Conservation (phyloP, 202 grass and related monocot genomes). For the Panicum virgatum region DNA sequence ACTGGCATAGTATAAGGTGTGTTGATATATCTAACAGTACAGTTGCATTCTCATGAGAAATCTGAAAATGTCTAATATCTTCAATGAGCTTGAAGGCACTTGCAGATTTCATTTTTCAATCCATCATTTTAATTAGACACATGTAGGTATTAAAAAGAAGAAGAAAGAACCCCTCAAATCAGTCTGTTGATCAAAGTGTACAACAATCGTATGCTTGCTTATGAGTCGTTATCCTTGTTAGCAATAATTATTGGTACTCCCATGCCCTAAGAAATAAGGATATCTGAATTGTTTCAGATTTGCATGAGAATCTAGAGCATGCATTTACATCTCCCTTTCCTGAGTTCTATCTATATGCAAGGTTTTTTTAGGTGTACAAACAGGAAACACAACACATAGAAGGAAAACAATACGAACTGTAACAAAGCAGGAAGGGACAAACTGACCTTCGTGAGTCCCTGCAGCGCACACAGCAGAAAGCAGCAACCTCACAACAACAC, state of each 20-base stretch:
- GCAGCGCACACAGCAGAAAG: too few species aligned
- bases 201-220: neutral
- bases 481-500: too few species aligned
- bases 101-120: too few species aligned
- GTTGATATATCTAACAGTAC: neutral
- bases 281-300: neutral
- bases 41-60: neutral
- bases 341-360: neutral
- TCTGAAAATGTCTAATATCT: too few species aligned
- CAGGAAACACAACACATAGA: too few species aligned
- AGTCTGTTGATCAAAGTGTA: conserved; percentile 8
- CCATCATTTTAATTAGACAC: too few species aligned
- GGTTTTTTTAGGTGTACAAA: too few species aligned
- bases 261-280: neutral
- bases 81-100: too few species aligned
- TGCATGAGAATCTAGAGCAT: neutral
- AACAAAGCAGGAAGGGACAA: too few species aligned
- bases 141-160: too few species aligned
- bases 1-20: neutral
- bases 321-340: conserved; percentile 1
- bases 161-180: conserved; percentile 3
- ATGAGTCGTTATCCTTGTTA: neutral
- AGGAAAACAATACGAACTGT: too few species aligned
- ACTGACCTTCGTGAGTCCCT: too few species aligned
- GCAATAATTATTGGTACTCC: conserved; percentile 13